These are phyloP conservation scores for Aspergillus sp. DNA, from an alignment of 2,329 filamentous ascomycete genomes.

Conservation along the genomic window DNA sequence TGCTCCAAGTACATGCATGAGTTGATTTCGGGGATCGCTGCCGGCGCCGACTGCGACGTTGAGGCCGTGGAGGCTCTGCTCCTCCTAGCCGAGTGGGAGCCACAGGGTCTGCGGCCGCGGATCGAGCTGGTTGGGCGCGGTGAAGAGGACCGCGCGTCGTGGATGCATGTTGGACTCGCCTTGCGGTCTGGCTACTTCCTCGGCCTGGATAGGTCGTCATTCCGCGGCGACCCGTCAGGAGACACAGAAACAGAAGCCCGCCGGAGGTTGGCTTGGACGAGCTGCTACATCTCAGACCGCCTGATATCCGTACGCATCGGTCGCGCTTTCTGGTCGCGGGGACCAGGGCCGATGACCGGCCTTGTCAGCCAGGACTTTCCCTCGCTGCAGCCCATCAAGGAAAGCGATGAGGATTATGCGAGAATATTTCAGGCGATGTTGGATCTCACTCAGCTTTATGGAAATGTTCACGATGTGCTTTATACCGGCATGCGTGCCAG, in stretches of 20 bases:
- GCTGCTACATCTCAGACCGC: conserved; percentile 58
- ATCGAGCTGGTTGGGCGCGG: conserved; percentile 58
- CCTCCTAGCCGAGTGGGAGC: conserved; percentile 64
- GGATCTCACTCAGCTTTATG: conserved; percentile 62
- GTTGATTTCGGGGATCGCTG: conserved; percentile 57
- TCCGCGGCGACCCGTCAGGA: conserved; percentile 51
- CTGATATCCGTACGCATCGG: conserved; percentile 63
- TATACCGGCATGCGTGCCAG: conserved; percentile 63
- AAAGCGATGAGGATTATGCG: conserved; percentile 57
- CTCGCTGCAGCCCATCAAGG: conserved; percentile 49
- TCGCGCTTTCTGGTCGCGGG: conserved; percentile 64
- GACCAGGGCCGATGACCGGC: conserved; percentile 57
- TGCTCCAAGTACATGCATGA: conserved; percentile 63
- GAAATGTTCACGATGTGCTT: conserved; percentile 63
- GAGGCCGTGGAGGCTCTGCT: conserved; percentile 63
- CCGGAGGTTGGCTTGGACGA: conserved; percentile 59
- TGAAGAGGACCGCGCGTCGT: conserved; percentile 64
- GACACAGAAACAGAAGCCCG: conserved; percentile 52
- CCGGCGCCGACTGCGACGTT: conserved; percentile 57
- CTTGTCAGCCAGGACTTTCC: conserved; percentile 59
- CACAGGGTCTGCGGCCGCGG: conserved; percentile 52
- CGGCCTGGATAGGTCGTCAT: conserved; percentile 58
- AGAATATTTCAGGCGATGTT: conserved; percentile 62
- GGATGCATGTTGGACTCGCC: conserved; percentile 67
- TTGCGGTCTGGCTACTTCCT: conserved; percentile 62